These are phyloP conservation scores for Mycosphaerelloides madeirae DNA, from an alignment of 2,329 filamentous ascomycete genomes.

Conservation along the genomic window DNA sequence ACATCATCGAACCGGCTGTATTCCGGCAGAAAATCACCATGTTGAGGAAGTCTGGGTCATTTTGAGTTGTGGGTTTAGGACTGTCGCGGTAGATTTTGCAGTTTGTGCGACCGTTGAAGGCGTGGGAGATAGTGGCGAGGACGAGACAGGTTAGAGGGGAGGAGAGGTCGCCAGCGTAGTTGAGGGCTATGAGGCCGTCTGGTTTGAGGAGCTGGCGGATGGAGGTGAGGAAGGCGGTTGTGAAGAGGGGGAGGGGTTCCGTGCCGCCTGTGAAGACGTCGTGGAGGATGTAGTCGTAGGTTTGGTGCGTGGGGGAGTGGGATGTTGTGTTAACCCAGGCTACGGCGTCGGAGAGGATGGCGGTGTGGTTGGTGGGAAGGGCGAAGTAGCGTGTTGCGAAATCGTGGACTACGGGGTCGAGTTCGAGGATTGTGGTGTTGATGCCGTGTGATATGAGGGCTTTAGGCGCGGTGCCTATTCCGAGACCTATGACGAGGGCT, in stretches of 20 bases:
- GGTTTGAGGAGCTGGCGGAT: slow-evolving; percentile 67
- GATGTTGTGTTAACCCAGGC: slow-evolving; percentile 57
- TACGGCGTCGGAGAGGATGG: slow-evolving; percentile 78
- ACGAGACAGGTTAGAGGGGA: slow-evolving; percentile 72
- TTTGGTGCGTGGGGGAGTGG: neutral
- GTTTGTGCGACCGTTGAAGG: slow-evolving; percentile 51
- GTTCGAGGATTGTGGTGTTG: slow-evolving; percentile 88
- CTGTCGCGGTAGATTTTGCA: slow-evolving; percentile 89
- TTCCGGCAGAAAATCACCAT: slow-evolving; percentile 94
- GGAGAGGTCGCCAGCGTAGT: slow-evolving; percentile 86
- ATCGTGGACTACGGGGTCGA: slow-evolving; percentile 82
- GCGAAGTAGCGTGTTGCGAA: slow-evolving; percentile 80
- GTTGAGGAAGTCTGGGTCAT: slow-evolving; percentile 73
- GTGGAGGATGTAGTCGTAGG: slow-evolving; percentile 89
- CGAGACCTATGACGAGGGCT: slow-evolving; percentile 84
- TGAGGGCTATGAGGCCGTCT: slow-evolving; percentile 84
- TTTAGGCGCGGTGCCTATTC: slow-evolving; percentile 85
- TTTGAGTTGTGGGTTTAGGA: slow-evolving; percentile 44
- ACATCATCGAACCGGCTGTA: slow-evolving; percentile 43
- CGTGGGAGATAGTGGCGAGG: slow-evolving; percentile 71
- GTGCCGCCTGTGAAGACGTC: slow-evolving; percentile 97
- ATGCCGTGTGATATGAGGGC: slow-evolving; percentile 84
- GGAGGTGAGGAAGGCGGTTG: slow-evolving; percentile 71
- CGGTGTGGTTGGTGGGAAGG: slow-evolving; percentile 69
- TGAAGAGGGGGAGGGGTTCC: slow-evolving; percentile 85